Conservation (phyloP, 2,329 filamentous ascomycete genomes). For the Didymella segeticola region DNA sequence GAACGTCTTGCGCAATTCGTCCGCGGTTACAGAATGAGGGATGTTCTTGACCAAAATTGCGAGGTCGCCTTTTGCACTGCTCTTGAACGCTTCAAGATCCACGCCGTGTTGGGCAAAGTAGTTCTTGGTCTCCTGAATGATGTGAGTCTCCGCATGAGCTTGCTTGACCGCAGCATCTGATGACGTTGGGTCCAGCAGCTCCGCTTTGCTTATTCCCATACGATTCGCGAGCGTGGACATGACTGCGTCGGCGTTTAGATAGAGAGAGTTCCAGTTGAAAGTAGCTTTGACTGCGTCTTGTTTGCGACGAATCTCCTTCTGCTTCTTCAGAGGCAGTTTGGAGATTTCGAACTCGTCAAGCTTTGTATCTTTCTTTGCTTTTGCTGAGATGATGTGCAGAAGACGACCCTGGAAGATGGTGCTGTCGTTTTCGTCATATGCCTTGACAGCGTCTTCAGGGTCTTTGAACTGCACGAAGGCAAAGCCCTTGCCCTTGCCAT, state of each 20-base stretch:
- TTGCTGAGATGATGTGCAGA: conserved; percentile 85
- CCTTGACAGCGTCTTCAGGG: conserved; percentile 74
- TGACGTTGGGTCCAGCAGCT: conserved; percentile 93
- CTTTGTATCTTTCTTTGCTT: conserved; percentile 79
- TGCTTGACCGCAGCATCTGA: conserved; percentile 95
- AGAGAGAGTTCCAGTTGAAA: conserved; percentile 99
- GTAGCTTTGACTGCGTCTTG: conserved; percentile 76
- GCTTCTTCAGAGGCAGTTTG: conserved; percentile 92
- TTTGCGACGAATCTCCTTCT: conserved; percentile 87
- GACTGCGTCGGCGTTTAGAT: conserved; percentile 94
- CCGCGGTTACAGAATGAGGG: conserved; percentile 77
- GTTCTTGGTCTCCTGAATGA: conserved; percentile 94
- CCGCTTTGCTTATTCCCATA: conserved; percentile 87
- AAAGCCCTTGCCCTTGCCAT: conserved; percentile 84
- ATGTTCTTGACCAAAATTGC: conserved; percentile 96
- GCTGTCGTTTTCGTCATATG: conserved; percentile 81
- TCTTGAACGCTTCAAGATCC: conserved; percentile 90
- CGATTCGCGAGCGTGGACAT: conserved; percentile 87
- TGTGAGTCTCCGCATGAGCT: conserved; percentile 92
- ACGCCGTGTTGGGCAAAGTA: conserved; percentile 90
- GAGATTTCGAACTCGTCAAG: conserved; percentile 89
- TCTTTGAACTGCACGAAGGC: conserved; percentile 83
- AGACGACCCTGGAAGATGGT: conserved; percentile 91
- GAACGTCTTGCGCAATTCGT: conserved; percentile 81
- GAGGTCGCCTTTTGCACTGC: conserved; percentile 80